phyloP scores from a whole-genome alignment of 2,329 filamentous ascomycete genomes.

The Verticillium albo-atrum region DNA sequence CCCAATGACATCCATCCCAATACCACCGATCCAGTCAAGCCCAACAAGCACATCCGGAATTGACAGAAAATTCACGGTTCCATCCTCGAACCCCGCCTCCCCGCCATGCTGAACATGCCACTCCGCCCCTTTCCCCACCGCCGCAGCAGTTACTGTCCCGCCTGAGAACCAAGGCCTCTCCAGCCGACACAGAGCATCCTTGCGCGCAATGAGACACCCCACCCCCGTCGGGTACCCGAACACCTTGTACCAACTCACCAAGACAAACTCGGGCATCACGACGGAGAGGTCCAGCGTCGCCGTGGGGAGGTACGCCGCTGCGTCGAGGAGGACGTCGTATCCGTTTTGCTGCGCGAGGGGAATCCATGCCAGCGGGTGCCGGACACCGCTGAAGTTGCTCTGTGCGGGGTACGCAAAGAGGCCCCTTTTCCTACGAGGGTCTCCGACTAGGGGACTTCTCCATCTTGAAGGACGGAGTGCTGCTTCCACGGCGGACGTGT shows the following conservation, averaged over 20 bases:
- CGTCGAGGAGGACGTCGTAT: slow-evolving; percentile 35
- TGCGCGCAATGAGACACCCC: slow-evolving; percentile 31
- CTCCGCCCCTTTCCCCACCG: slow-evolving; percentile 16
- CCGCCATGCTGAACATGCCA: slow-evolving; percentile 24
- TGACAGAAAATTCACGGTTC: slow-evolving; percentile 32
- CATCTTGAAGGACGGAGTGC: slow-evolving; percentile 13
- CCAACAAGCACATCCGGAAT: slow-evolving; percentile 33
- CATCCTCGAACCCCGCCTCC: slow-evolving; percentile 32
- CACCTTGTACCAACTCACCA: slow-evolving; percentile 36
- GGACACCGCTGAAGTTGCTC: slow-evolving; percentile 39
- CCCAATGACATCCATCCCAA: slow-evolving; percentile 21
- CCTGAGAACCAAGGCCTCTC: slow-evolving; percentile 34
- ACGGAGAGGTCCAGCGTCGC: slow-evolving; percentile 24
- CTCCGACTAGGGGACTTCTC: no score
- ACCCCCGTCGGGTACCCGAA: slow-evolving; percentile 37
- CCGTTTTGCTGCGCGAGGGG: slow-evolving; percentile 27
- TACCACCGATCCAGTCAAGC: slow-evolving; percentile 26
- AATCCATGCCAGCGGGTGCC: slow-evolving; percentile 33
- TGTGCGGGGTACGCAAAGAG: slow-evolving; percentile 42
- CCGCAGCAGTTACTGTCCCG: slow-evolving; percentile 29
- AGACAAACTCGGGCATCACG: slow-evolving; percentile 32
- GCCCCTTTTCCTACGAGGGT: slow-evolving; percentile 15
- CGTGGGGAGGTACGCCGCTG: slow-evolving; percentile 34
- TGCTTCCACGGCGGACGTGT: slow-evolving; percentile 15
- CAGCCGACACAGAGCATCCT: slow-evolving; percentile 23